A percentile compares a stretch with the other conserved stretches of the same genome.
These are phyloP conservation scores for Isochrysis galbana DNA, from an alignment of 78 protist species.

Conservation along the genomic window DNA sequence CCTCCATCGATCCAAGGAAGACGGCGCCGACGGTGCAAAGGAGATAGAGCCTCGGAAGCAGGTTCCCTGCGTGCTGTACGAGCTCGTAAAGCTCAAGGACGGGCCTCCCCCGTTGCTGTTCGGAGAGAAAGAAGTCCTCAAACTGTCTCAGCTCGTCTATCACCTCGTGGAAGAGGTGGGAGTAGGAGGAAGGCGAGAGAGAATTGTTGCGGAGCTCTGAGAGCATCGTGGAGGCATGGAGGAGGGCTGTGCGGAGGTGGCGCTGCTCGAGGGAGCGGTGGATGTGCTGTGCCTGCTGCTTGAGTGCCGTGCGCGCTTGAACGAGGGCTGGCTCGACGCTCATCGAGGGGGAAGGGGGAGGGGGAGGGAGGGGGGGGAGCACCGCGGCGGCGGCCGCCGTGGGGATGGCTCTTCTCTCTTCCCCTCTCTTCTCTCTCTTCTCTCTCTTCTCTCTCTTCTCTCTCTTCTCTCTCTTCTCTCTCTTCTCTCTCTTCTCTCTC, in stretches of 20 bases:
- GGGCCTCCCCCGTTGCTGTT: conserved; percentile 49
- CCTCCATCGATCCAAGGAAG: conserved; percentile 83
- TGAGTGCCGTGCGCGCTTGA: too few species aligned
- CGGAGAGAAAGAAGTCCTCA: conserved; percentile 79
- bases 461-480: too few species aligned
- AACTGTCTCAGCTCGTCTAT: conserved; percentile 81
- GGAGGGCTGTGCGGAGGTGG: conserved; percentile 86
- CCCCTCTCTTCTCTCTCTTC: too few species aligned
- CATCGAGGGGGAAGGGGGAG: too few species aligned
- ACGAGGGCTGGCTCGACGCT: too few species aligned
- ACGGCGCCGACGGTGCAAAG: conserved; percentile 76
- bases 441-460: too few species aligned
- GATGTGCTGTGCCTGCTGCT: too few species aligned
- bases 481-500: too few species aligned
- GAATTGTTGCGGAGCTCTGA: conserved; percentile 87
- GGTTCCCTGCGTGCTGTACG: conserved; percentile 95
- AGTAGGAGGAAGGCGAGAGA: conserved; percentile 80
- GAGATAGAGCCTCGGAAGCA: conserved; percentile 91
- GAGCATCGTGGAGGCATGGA: conserved; percentile 80
- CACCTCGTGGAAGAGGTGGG: conserved; percentile 15
- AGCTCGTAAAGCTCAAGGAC: conserved; percentile 88
- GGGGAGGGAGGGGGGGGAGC: too few species aligned
- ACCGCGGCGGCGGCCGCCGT: too few species aligned
- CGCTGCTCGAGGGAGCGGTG: conserved; percentile 61
- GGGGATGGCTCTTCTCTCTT: too few species aligned